Conservation (phyloP, 2,329 filamentous ascomycete genomes). For the Stagonosporopsis chrysanthemi region DNA sequence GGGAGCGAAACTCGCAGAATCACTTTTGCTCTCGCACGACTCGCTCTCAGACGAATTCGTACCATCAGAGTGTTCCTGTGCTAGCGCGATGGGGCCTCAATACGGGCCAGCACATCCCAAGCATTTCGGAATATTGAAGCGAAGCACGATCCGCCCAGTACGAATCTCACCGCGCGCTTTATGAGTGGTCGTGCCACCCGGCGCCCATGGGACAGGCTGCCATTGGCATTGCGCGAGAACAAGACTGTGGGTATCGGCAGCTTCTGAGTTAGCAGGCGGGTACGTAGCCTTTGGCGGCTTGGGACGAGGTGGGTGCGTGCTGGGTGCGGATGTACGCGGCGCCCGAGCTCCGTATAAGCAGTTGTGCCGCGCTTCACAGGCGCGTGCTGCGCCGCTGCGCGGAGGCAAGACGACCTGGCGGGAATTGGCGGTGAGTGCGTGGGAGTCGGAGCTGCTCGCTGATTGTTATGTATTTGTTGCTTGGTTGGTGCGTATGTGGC, state of each 20-base stretch:
- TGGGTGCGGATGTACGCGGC: conserved; percentile 10
- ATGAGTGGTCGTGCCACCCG: conserved; percentile 6
- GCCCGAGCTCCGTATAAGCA: conserved; percentile 19
- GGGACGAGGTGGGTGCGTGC: conserved; percentile 8
- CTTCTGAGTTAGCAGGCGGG: conserved; percentile 17
- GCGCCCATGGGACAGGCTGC: conserved; percentile 1
- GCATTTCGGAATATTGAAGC: conserved; percentile 21
- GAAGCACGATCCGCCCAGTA: conserved; percentile 16
- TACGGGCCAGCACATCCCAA: conserved; percentile 20
- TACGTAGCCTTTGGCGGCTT: conserved; percentile 18
- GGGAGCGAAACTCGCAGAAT: not conserved
- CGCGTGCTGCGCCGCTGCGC: conserved; percentile 16
- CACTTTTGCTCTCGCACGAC: not conserved
- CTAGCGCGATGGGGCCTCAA: conserved; percentile 20
- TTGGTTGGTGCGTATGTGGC: conserved; percentile 12
- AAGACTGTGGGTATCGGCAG: conserved; percentile 2
- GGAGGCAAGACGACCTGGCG: conserved; percentile 1
- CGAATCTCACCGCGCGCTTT: not conserved
- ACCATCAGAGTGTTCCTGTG: conserved; percentile 1
- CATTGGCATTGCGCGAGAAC: conserved; percentile 7
- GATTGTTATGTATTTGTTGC: conserved; percentile 10
- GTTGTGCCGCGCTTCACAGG: conserved; percentile 12
- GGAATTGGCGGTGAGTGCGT: conserved; percentile 21
- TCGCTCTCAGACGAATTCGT: conserved; percentile 4
- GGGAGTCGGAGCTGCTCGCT: conserved; percentile 11